Evolutionary conservation across 108 stramenopile species (phyloP), one percentile per base, ranked within the genome.

Genomic region (Cyclostephanos invisitatus): DNA sequence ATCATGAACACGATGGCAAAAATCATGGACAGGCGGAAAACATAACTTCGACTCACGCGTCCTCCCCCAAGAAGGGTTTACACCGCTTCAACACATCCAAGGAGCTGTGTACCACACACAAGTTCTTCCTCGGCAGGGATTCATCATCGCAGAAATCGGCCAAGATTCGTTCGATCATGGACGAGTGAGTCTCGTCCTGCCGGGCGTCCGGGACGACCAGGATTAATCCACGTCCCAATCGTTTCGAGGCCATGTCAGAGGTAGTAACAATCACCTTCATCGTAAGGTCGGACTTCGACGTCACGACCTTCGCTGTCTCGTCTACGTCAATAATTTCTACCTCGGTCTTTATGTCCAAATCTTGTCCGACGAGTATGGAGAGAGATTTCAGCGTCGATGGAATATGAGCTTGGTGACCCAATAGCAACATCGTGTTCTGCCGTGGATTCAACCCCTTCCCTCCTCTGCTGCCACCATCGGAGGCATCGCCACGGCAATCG

Each of bases 191-290:
- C 48, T 78, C 70, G 20, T 50, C 64, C 18, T 25, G 48, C 5
- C 46, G 38, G 10, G 75, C n/a, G 17, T 71, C 55, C 37, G 77
- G 77, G 48, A 78, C 77, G 20, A 78, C 77, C 22, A 78, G n/a
- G 47, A 59, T 48, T 29, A 50, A 78, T 11, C 22, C 62, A 29
- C 38, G 57, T 7, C 7, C 36, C 5, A 59, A 17, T 22, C 53
- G 62, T 48, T 44, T 28, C 54, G 47, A 49, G 7, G 51, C 77
- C 25, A 48, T 67, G 21, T 44, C 48, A 5, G 77, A 66, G 22
- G 70, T 58, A 20, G 70, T 78, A 25, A 78, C 57, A 14, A 57
- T n/a, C 18, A 78, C 37, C 46, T 56, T 70, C 29, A 53, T 46
- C n/a, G 35, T 46, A 6, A 3, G 2, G 24, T 58, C 25, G 29